Evolutionary conservation across 2,329 filamentous ascomycete species (phyloP).

Genomic region (Cordyceps fumosorosea): DNA sequence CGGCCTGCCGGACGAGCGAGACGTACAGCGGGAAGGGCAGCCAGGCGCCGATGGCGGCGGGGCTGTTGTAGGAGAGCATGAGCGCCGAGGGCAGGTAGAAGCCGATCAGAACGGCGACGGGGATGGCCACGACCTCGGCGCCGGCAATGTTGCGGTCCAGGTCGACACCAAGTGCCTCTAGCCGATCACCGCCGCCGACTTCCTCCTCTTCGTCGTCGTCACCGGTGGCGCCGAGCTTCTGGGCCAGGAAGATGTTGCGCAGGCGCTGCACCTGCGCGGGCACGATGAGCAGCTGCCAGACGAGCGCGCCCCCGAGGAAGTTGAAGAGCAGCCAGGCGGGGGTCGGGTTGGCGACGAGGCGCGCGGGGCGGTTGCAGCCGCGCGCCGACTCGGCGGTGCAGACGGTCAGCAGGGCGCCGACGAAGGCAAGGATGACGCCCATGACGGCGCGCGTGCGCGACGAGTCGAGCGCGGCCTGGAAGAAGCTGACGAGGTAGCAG

Average conservation of each 20-base stretch:
- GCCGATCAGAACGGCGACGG: conserved; percentile 40
- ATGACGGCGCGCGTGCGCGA: conserved; percentile 35
- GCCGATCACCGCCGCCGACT: conserved; percentile 14
- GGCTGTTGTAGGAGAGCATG: conserved; percentile 37
- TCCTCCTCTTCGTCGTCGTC: conserved; percentile 15
- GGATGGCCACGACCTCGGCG: conserved; percentile 52
- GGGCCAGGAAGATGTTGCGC: conserved; percentile 27
- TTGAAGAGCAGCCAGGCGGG: conserved; percentile 42
- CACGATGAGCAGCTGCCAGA: conserved; percentile 46
- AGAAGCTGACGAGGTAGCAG: conserved; percentile 47
- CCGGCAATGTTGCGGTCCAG: conserved; percentile 33
- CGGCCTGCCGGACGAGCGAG: conserved; percentile 32
- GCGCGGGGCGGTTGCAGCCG: conserved; percentile 30
- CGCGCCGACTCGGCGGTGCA: conserved; percentile 44
- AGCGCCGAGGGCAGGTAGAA: conserved; percentile 39
- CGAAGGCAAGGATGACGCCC: conserved; percentile 35
- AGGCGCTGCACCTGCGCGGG: conserved; percentile 42
- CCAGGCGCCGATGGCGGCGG: conserved; percentile 37
- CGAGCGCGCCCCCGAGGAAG: conserved; percentile 41
- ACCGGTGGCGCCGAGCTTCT: background rate
- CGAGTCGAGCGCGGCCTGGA: conserved; percentile 36
- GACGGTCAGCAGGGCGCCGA: conserved; percentile 42
- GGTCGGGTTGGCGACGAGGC: conserved; percentile 32
- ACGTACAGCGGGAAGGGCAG: conserved; percentile 47
- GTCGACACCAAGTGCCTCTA: conserved; percentile 13